These are phyloP conservation scores for Aspergillus fijiensis DNA, from an alignment of 2,329 filamentous ascomycete genomes.

Conservation along the genomic window DNA sequence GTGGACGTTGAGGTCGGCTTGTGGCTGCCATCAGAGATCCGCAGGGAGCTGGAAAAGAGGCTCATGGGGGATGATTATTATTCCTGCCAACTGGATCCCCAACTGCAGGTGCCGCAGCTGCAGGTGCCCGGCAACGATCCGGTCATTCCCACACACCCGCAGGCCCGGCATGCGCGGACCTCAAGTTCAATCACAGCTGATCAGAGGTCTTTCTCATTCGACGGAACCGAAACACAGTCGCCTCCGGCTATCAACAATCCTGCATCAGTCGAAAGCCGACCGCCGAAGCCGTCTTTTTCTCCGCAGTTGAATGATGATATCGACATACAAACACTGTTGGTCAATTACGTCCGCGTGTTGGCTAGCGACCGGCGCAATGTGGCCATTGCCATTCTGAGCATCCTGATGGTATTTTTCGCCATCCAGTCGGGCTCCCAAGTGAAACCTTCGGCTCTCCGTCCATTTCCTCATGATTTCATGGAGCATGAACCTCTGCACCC, in stretches of 20 bases:
- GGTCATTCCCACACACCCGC: conserved; percentile 10
- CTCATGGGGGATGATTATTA: conserved; percentile 43
- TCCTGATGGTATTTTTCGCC: conserved; percentile 45
- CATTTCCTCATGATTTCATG: conserved; percentile 18
- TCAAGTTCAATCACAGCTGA: conserved; percentile 1
- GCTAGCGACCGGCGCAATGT: conserved; percentile 56
- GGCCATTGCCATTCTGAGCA: conserved; percentile 48
- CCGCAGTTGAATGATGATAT: conserved; percentile 40
- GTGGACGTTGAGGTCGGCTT: conserved; percentile 91
- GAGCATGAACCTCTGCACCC: conserved; percentile 2
- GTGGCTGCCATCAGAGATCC: conserved; percentile 55
- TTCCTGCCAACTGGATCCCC: conserved; percentile 18
- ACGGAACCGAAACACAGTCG: neutral
- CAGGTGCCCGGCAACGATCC: conserved; percentile 14
- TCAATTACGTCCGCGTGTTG: conserved; percentile 55
- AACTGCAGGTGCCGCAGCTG: conserved; percentile 12
- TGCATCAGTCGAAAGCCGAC: conserved; percentile 7
- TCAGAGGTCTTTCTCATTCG: neutral
- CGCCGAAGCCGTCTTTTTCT: conserved; percentile 1
- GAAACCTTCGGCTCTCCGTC: conserved; percentile 11
- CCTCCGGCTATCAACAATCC: conserved; percentile 1
- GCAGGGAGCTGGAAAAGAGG: conserved; percentile 50
- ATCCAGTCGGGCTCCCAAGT: conserved; percentile 15
- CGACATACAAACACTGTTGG: conserved; percentile 52
- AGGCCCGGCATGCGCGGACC: neutral